Evolutionary conservation across 139 green algal species (phyloP).

Genomic region (Chlamydomonas sphaeroides): DNA sequence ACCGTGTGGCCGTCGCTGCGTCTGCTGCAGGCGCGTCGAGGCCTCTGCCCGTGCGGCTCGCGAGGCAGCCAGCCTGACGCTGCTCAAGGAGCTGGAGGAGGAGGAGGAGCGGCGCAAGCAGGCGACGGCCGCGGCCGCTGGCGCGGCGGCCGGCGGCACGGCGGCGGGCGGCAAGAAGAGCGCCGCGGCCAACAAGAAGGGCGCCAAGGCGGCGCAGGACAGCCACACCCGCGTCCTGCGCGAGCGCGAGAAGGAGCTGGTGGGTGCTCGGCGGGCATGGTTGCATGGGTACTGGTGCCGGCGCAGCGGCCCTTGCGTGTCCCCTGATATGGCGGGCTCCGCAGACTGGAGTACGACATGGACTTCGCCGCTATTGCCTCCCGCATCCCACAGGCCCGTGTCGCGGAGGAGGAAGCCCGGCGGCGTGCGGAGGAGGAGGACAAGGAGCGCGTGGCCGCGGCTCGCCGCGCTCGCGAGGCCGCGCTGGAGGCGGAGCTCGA

Average conservation of each 20-base stretch:
- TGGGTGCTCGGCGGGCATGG: too few relatives aligned
- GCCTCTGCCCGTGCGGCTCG: constrained; percentile 50
- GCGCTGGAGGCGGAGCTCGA: constrained; percentile 75
- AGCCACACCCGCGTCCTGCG: constrained; percentile 6
- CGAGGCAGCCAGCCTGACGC: constrained; percentile 66
- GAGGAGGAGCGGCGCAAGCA: constrained; percentile 43
- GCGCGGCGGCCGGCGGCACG: background rate
- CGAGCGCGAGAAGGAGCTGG: constrained; percentile 39
- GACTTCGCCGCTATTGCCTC: too few relatives aligned
- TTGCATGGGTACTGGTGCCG: too few relatives aligned
- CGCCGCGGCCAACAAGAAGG: constrained; percentile 50
- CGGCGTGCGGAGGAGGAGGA: constrained; percentile 62
- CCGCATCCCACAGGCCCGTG: constrained; percentile 20
- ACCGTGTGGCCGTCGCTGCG: background rate
- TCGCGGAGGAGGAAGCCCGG: constrained; percentile 62
- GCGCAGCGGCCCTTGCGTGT: too few relatives aligned
- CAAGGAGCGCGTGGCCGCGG: constrained; percentile 62
- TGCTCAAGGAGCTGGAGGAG: constrained; percentile 76
- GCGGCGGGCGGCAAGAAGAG: constrained; percentile 43
- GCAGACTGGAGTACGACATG: too few relatives aligned
- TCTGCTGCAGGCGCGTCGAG: constrained; percentile 63
- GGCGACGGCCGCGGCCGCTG: constrained; percentile 1
- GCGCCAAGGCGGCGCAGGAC: constrained; percentile 43
- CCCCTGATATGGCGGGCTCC: too few relatives aligned
- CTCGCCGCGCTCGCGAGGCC: constrained; percentile 49